Evolutionary conservation across 345 rosid species (phyloP), one percentile per base, ranked within the genome.

Genomic region (Lepidium sativum): DNA sequence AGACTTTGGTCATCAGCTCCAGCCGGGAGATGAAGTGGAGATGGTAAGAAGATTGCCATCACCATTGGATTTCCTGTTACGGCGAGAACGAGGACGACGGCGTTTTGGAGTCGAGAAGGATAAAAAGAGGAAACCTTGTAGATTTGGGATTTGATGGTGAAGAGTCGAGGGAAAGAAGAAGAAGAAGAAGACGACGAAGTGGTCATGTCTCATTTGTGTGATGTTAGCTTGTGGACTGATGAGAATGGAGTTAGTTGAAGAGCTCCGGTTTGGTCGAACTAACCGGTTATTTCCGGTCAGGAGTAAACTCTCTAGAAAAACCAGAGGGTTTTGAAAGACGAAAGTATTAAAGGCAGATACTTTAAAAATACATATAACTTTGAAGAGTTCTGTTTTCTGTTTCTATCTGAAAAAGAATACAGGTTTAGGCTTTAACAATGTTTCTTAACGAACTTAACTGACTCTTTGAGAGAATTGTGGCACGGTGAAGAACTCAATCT

Each of bases 101-200:
- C 89, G 87, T 40, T 53, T 69, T 0, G 78, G 78, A 7, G 74
- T 52, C 9, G 94, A 78, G 81, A 84, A 84, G 48, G 85, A 80
- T 60, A 61, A 75, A n/a, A 2, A 29, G 69, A 12, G 86, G 75
- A 63, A n/a, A 69, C 2, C 8, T 45, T 63, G 57, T 70, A 63
- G 69, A 54, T 55, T 70, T 54, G 69, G n/a, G 58, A 45, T 70
- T 64, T 75, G 75, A 52, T 61, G 44, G 71, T 60, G 64, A 67
- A 50, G 77, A 58, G 43, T 25, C 53, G 45, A 17, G 74, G 58
- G 14, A 57, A 40, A 43, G 76, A 53, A n/a, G 72, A 63, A 65
- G 80, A 52, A 34, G 80, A 64, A n/a, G n/a, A n/a, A n/a, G n/a
- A n/a, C n/a, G n/a, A n/a, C 58, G 70, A 64, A 13, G 58, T 20